These are phyloP conservation scores for Aphanomyces cochlioides DNA, from an alignment of 352 stramenopile species.

Conservation along the genomic window DNA sequence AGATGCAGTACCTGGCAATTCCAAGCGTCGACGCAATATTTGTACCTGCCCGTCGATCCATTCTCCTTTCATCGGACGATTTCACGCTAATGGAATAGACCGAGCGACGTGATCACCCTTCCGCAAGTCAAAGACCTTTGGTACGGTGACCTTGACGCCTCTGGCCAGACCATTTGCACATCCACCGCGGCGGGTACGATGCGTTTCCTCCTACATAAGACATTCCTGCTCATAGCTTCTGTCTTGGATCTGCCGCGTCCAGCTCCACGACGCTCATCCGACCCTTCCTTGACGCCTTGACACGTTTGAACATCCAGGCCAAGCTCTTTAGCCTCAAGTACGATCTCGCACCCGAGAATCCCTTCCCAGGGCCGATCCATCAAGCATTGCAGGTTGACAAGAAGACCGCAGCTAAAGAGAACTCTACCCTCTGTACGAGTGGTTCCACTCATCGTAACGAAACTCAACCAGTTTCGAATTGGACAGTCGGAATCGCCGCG, in stretches of 20 bases:
- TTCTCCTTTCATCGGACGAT: no score
- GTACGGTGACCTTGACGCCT: no score
- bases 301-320: background rate
- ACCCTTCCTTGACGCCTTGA: background rate
- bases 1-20: no score
- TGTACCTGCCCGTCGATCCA: background rate
- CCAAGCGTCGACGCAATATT: no score
- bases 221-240: background rate
- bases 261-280: background rate
- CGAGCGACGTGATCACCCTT: no score
- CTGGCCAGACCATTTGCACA: background rate
- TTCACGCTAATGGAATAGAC: no score
- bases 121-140: no score
- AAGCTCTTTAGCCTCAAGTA: background rate
- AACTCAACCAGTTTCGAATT: no score
- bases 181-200: background rate
- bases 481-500: no score
- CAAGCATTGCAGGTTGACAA: background rate
- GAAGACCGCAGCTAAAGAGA: background rate
- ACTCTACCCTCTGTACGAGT: background rate
- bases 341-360: background rate
- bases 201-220: background rate
- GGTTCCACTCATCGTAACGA: background rate
- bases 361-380: background rate
- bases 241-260: no score